Evolutionary conservation across 345 rosid species (phyloP).

Genomic region (Boechera divaricarpa): DNA sequence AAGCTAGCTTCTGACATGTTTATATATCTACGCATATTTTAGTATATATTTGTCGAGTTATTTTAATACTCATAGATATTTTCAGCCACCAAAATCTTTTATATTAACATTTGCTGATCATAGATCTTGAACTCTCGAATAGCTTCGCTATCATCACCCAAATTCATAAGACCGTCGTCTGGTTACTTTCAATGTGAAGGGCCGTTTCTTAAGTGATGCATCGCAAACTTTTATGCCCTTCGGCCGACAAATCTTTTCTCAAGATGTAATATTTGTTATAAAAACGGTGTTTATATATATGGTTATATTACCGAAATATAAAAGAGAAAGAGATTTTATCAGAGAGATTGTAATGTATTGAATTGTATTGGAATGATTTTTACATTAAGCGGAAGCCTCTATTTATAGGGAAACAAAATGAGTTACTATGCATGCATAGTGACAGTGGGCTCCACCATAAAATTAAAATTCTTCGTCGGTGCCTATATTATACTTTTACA

Average conservation of each 20-base stretch:
- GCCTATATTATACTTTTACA: no score
- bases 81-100: background rate
- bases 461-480: no score
- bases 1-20: background rate
- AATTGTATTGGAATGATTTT: no score
- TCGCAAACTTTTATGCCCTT: background rate
- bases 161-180: background rate
- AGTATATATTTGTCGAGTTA: background rate
- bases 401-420: no score
- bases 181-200: background rate
- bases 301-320: no score
- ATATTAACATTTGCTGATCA: background rate
- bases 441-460: no score
- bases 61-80: background rate
- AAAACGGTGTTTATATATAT: no score
- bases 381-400: no score
- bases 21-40: background rate
- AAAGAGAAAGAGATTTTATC: no score
- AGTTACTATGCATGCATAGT: no score
- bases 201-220: background rate
- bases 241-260: background rate
- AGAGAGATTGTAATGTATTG: no score
- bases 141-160: background rate
- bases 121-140: background rate
- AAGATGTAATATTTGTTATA: background rate